phyloP scores from a whole-genome alignment of 2,329 filamentous ascomycete species.

The Plenodomus biglobosus region DNA sequence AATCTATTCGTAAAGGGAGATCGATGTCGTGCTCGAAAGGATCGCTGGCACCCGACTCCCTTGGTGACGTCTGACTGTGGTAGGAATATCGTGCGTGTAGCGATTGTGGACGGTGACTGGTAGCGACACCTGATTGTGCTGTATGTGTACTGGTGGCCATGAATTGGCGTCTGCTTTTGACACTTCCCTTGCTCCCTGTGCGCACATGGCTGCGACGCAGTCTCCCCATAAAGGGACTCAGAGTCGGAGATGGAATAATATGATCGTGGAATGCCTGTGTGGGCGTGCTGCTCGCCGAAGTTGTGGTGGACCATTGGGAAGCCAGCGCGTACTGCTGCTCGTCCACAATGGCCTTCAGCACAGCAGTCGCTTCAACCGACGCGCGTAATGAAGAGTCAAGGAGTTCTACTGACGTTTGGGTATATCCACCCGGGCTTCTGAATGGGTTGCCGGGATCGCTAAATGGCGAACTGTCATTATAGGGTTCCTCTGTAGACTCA shows the following conservation, averaged over 20 bases:
- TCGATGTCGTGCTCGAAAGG: conserved; percentile 36
- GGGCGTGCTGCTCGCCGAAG: not conserved
- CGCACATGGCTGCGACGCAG: conserved; percentile 6
- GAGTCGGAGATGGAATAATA: conserved; percentile 22
- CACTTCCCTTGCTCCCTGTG: conserved; percentile 8
- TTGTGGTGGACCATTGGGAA: conserved; percentile 7
- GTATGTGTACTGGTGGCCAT: conserved; percentile 18
- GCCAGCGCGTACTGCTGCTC: conserved; percentile 17
- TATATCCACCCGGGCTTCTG: conserved; percentile 1
- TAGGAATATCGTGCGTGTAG: conserved; percentile 17
- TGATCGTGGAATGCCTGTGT: conserved; percentile 11
- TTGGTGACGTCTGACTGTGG: conserved; percentile 10
- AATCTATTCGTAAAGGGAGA: conserved; percentile 31
- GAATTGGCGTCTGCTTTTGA: conserved; percentile 19
- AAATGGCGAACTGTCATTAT: conserved; percentile 9
- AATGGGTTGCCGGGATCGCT: conserved; percentile 16
- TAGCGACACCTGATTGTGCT: conserved; percentile 17
- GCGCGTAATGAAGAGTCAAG: not conserved
- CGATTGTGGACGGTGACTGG: conserved; percentile 25
- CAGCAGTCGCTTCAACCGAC: conserved; percentile 5
- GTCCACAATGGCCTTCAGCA: conserved; percentile 6
- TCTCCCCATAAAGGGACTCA: conserved; percentile 21
- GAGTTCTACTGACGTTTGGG: not conserved
- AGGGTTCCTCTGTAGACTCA: conserved; percentile 4
- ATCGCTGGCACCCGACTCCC: conserved; percentile 14